Percentiles rank a stretch among this genome's conserved stretches.
Conservation (phyloP, 805 yeast genomes). For the Pichia gijzeniarum region DNA sequence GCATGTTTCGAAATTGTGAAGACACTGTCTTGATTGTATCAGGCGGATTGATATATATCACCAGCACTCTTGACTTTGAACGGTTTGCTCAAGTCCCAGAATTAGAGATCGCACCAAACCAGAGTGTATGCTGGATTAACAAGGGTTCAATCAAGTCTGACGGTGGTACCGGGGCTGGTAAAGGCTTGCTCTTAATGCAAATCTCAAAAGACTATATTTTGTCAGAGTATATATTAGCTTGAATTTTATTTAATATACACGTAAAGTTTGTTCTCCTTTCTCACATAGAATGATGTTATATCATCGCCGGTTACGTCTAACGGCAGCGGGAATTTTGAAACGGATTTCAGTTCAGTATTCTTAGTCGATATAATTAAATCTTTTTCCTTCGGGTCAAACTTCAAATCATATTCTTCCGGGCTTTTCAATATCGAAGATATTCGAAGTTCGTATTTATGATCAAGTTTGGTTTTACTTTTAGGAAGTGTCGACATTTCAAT, state of each 20-base stretch:
- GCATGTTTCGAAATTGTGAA: too few species aligned
- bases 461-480: conserved; percentile 18
- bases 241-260: conserved; percentile 9
- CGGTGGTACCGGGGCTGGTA: too few species aligned
- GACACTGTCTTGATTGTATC: too few species aligned
- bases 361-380: conserved; percentile 29
- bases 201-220: neutral
- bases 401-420: conserved; percentile 31
- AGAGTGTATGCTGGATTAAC: too few species aligned
- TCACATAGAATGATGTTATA: conserved; percentile 4
- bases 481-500: conserved; percentile 21
- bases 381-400: conserved; percentile 24
- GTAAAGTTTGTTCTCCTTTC: conserved; percentile 3
- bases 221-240: neutral
- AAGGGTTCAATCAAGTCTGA: too few species aligned
- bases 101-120: too few species aligned
- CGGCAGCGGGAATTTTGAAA: conserved; percentile 29
- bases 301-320: conserved; percentile 17
- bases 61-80: too few species aligned
- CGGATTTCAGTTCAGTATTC: conserved; percentile 14
- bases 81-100: too few species aligned
- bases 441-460: conserved; percentile 16
- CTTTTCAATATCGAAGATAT: conserved; percentile 25
- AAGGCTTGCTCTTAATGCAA: neutral
- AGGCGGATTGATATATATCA: too few species aligned